phyloP scores from a whole-genome alignment of 164 flowering plant species.

The Dillenia turbinata region DNA sequence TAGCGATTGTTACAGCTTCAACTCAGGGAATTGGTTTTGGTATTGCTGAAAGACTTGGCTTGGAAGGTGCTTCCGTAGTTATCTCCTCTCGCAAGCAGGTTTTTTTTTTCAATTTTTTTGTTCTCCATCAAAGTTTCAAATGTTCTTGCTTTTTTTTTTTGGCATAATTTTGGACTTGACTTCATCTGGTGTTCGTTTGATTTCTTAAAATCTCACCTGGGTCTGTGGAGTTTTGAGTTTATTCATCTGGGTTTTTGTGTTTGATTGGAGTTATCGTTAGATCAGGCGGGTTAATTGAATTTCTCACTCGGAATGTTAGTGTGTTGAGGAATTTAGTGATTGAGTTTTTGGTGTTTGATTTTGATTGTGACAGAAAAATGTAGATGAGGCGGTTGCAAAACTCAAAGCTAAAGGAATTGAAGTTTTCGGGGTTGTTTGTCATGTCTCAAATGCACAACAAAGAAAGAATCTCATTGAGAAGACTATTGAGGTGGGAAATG shows the following conservation, averaged over 20 bases:
- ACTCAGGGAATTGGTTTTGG: constrained; percentile 90
- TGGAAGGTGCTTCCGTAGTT: constrained; percentile 90
- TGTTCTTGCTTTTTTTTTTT: background rate
- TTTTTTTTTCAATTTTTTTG: background rate
- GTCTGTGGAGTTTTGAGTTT: no score
- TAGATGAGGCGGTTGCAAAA: constrained; percentile 77
- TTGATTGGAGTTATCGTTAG: no score
- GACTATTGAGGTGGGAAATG: constrained; percentile 55
- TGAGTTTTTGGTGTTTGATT: background rate
- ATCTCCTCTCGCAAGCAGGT: constrained; percentile 92
- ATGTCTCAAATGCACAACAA: constrained; percentile 79
- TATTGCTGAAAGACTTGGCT: constrained; percentile 80
- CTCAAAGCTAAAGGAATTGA: constrained; percentile 71
- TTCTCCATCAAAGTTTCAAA: background rate
- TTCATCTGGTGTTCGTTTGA: no score
- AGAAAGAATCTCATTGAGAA: constrained; percentile 69
- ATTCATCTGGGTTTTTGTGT: no score
- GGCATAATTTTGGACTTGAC: constrained; percentile 5
- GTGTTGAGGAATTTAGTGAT: no score
- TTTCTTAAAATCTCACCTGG: no score
- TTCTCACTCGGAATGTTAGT: no score
- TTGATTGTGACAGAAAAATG: constrained; percentile 56
- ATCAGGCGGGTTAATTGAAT: no score
- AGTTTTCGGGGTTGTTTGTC: constrained; percentile 80
- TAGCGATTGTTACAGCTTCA: constrained; percentile 89